Conservation (phyloP, 202 grass and related monocot genomes). For the Setaria italica region DNA sequence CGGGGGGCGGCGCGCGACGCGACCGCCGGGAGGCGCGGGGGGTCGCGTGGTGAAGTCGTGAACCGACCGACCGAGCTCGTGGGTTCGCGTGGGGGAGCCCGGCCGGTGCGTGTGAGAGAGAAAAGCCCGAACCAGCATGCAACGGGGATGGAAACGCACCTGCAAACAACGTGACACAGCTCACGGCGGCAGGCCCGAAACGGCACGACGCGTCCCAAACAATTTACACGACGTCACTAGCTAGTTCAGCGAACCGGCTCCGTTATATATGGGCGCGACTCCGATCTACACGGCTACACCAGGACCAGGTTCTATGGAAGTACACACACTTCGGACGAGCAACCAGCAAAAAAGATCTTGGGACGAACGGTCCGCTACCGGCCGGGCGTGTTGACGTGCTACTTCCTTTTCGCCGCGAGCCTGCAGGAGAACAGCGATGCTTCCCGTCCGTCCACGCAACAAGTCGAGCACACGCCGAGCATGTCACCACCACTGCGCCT, state of each 20-base stretch:
- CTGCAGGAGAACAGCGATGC: background rate
- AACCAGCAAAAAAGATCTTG: background rate
- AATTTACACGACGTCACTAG: background rate
- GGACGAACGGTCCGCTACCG: background rate
- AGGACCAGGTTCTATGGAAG: too few relatives aligned
- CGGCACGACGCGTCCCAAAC: background rate
- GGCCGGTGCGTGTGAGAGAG: background rate
- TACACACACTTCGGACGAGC: background rate
- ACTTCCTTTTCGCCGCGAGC: background rate
- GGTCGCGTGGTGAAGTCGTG: background rate
- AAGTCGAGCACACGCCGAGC: background rate
- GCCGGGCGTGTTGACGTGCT: too few relatives aligned
- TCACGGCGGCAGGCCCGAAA: background rate
- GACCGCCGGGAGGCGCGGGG: background rate
- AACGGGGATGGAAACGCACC: background rate
- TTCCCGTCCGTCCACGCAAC: background rate
- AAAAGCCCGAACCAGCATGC: background rate
- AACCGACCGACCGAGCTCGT: background rate
- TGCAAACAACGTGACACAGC: background rate
- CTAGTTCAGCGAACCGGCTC: background rate
- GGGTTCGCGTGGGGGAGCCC: background rate
- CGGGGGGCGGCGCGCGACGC: background rate
- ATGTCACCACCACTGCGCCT: background rate
- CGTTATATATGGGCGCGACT: background rate
- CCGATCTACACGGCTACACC: background rate